Percentiles rank a stretch among this genome's conserved stretches.
Evolutionary conservation across 768 basidiomycete species (phyloP).

Genomic region (Melanogaster broomeanus): DNA sequence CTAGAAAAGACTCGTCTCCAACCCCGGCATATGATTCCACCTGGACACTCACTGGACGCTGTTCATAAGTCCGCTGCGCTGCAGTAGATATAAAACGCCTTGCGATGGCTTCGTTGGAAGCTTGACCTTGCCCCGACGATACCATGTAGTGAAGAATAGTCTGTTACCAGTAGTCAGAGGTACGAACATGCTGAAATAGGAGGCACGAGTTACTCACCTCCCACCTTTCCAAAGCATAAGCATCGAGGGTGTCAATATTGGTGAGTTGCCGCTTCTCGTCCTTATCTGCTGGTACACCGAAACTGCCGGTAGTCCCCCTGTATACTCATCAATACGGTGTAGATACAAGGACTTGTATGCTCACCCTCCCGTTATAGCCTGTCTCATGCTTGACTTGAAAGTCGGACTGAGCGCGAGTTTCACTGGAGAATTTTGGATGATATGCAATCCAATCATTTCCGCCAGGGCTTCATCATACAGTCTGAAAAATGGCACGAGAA

Average conservation of each 20-base stretch:
- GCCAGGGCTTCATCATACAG: conserved; percentile 68
- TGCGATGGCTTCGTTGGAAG: conserved; percentile 74
- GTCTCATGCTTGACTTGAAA: conserved; percentile 78
- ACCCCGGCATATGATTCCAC: background rate
- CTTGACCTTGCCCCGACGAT: conserved; percentile 82
- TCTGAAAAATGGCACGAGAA: conserved; percentile 40
- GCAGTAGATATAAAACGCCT: conserved; percentile 81
- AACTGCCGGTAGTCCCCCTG: conserved; percentile 79
- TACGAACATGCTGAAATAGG: background rate
- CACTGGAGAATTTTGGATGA: conserved; percentile 58
- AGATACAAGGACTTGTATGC: conserved; percentile 20
- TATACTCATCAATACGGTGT: conserved; percentile 5
- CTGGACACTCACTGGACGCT: conserved; percentile 54
- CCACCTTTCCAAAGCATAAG: conserved; percentile 86
- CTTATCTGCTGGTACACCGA: conserved; percentile 73
- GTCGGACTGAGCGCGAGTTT: conserved; percentile 70
- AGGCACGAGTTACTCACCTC: conserved; percentile 56
- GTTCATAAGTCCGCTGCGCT: conserved; percentile 86
- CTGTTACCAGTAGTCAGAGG: conserved; percentile 38
- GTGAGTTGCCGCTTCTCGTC: conserved; percentile 60
- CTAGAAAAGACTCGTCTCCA: conserved; percentile 29
- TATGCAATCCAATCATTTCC: conserved; percentile 67
- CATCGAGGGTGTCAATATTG: conserved; percentile 66
- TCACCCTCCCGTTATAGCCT: conserved; percentile 88
- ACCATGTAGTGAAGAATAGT: conserved; percentile 99